These are phyloP conservation scores for Cutaneotrichosporon curvatum DNA, from an alignment of 1,284 basidiomycete species.

Conservation along the genomic window DNA sequence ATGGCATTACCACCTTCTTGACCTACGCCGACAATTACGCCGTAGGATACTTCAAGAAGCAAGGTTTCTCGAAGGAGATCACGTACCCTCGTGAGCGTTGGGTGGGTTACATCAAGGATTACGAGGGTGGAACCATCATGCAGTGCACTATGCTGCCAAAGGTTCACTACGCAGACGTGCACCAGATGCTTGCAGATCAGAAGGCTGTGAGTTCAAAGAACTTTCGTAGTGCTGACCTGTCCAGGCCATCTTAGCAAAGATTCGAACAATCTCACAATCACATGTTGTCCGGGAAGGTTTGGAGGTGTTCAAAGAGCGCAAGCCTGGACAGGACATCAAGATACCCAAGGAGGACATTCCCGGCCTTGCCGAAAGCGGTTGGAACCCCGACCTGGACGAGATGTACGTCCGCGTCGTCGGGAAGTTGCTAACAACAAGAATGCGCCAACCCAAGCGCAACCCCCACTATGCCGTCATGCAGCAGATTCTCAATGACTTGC, in stretches of 20 bases:
- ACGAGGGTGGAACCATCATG: slow-evolving; percentile 99
- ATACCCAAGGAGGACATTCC: slow-evolving; percentile 60
- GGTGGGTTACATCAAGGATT: slow-evolving; percentile 99
- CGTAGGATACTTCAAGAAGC: slow-evolving; percentile 98
- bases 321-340: slow-evolving; percentile 35
- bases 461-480: slow-evolving; percentile 64
- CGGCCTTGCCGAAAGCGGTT: slow-evolving; percentile 83
- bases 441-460: slow-evolving; percentile 53
- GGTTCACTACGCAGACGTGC: slow-evolving; percentile 81
- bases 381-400: slow-evolving; percentile 80
- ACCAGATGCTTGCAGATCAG: slow-evolving; percentile 70
- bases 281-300: slow-evolving; percentile 82
- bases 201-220: slow-evolving; percentile 55
- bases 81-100: slow-evolving; percentile 80
- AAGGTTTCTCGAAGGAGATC: slow-evolving; percentile 97
- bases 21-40: slow-evolving; percentile 99
- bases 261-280: slow-evolving; percentile 76
- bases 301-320: slow-evolving; percentile 60
- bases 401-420: slow-evolving; percentile 50
- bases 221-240: not conserved
- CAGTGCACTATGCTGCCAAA: slow-evolving; percentile 91
- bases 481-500: slow-evolving; percentile 73
- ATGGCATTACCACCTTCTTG: slow-evolving; percentile 81
- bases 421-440: slow-evolving; percentile 26
- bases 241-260: slow-evolving; percentile 74